phyloP scores from a whole-genome alignment of 768 basidiomycete genomes.

The Xerocomus spinulosus region DNA sequence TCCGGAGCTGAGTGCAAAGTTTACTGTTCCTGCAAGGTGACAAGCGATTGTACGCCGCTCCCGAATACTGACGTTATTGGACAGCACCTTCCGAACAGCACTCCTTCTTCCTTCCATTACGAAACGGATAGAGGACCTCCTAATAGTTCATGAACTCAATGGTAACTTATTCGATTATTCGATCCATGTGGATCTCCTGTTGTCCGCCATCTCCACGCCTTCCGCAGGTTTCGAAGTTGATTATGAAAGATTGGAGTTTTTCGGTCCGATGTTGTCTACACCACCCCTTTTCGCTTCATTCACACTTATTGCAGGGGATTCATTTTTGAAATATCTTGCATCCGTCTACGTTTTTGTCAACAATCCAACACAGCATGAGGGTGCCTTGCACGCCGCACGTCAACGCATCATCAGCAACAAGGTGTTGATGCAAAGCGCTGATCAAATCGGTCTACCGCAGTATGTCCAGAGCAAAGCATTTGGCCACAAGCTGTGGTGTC shows the following conservation, averaged over 20 bases:
- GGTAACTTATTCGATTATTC: conserved; percentile 56
- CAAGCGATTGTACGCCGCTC: conserved; percentile 16
- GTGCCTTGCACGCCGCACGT: conserved; percentile 60
- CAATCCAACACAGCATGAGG: conserved; percentile 60
- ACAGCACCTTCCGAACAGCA: conserved; percentile 63
- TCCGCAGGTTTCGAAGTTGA: conserved; percentile 66
- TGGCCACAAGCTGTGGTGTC: conserved; percentile 60
- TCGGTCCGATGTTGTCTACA: conserved; percentile 46
- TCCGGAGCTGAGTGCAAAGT: conserved; percentile 75
- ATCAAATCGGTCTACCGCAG: conserved; percentile 55
- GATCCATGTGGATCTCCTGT: conserved; percentile 58
- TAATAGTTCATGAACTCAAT: conserved; percentile 78
- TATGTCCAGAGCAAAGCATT: conserved; percentile 75
- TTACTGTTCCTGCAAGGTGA: conserved; percentile 70
- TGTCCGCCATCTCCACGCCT: conserved; percentile 65
- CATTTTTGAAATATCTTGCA: conserved; percentile 75
- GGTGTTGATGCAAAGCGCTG: conserved; percentile 52
- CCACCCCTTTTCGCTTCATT: conserved; percentile 20
- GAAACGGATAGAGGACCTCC: conserved; percentile 64
- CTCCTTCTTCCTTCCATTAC: conserved; percentile 72
- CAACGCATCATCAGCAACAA: conserved; percentile 74
- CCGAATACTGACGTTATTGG: conserved; percentile 20
- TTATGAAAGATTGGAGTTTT: conserved; percentile 81
- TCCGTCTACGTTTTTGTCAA: conserved; percentile 72
- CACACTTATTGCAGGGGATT: conserved; percentile 50